These are phyloP conservation scores for Nannochloris sp. DNA, from an alignment of 139 green algal genomes.

Conservation along the genomic window DNA sequence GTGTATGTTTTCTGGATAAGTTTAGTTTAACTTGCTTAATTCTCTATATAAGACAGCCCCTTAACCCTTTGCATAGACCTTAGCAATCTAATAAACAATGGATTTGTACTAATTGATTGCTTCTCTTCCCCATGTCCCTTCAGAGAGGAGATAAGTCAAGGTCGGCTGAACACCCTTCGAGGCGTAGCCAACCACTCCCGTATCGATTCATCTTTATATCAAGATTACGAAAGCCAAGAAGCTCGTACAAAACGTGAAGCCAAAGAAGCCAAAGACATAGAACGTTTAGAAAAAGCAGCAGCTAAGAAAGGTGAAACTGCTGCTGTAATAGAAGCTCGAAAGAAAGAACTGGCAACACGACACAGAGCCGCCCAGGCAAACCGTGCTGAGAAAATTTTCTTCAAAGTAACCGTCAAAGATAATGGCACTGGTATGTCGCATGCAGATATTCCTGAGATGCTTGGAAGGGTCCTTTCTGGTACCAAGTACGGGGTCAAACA, in stretches of 20 bases:
- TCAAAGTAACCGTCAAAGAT: constrained; percentile 72
- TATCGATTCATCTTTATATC: constrained; percentile 83
- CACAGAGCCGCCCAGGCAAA: constrained; percentile 10
- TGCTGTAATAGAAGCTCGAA: constrained; percentile 29
- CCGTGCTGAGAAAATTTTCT: constrained; percentile 56
- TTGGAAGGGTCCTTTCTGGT: constrained; percentile 82
- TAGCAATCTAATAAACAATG: background rate
- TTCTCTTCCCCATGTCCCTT: background rate
- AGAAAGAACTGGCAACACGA: constrained; percentile 31
- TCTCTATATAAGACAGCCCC: no score
- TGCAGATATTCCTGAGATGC: constrained; percentile 91
- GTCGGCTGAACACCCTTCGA: constrained; percentile 65
- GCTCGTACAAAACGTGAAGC: constrained; percentile 65
- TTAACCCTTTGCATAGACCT: background rate
- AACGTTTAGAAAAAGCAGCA: constrained; percentile 62
- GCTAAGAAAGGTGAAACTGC: constrained; percentile 57
- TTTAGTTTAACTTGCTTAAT: background rate
- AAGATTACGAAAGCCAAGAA: constrained; percentile 84
- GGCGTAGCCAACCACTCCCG: constrained; percentile 72
- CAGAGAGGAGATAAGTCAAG: constrained; percentile 76
- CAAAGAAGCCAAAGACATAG: constrained; percentile 74
- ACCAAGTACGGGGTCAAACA: constrained; percentile 96
- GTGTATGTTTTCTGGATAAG: constrained; percentile 42
- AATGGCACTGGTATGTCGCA: constrained; percentile 93
- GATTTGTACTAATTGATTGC: background rate